Evolutionary conservation across 257 asterid genomes (phyloP).

Genomic region (Dorcoceras hygrometricum): DNA sequence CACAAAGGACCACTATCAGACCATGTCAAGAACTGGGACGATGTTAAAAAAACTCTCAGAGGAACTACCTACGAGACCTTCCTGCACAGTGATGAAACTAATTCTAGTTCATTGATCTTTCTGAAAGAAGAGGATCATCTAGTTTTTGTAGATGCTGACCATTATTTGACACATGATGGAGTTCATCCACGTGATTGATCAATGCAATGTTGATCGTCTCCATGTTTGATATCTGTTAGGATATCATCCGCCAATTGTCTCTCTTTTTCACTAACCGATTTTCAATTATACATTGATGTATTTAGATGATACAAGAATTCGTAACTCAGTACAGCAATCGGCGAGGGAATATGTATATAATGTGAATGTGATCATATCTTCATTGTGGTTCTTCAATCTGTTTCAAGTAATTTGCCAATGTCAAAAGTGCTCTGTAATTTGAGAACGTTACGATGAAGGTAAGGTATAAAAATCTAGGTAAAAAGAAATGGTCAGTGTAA

Average conservation of each 20-base stretch:
- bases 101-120: constrained; percentile 6
- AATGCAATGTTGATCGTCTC: constrained; percentile 28
- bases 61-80: constrained; percentile 77
- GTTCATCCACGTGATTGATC: constrained; percentile 25
- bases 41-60: constrained; percentile 49
- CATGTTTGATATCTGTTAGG: not conserved
- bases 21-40: constrained; percentile 80
- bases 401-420: too few relatives aligned
- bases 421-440: too few relatives aligned
- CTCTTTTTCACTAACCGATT: not conserved
- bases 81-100: constrained; percentile 57
- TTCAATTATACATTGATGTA: not conserved
- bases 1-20: constrained; percentile 69
- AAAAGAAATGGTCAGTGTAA: too few relatives aligned
- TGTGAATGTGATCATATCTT: not conserved
- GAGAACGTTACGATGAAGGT: too few relatives aligned
- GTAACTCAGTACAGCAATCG: constrained; percentile 24
- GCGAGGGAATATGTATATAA: constrained; percentile 6
- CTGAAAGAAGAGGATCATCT: not conserved
- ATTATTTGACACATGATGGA: constrained; percentile 12
- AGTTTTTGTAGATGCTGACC: not conserved
- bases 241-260: not conserved
- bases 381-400: too few relatives aligned
- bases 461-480: too few relatives aligned
- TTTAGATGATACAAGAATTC: constrained; percentile 8